These are phyloP conservation scores for Linnemannia schmuckeri DNA, from an alignment of 192 early-diverging fungal species.

Conservation along the genomic window DNA sequence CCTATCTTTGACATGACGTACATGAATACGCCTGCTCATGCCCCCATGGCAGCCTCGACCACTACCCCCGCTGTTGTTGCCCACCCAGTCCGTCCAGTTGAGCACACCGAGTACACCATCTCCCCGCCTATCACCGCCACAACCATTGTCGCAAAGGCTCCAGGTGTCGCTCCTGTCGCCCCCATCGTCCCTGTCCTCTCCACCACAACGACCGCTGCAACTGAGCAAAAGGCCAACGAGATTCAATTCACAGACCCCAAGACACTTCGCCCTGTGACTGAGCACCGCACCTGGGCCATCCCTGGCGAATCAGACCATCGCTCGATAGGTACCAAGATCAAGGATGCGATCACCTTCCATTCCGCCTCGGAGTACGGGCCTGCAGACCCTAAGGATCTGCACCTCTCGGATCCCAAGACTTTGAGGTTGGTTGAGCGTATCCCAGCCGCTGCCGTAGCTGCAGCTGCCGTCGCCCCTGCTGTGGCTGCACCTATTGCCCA, in stretches of 20 bases:
- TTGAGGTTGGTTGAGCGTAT: not conserved
- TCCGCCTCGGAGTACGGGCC: conserved; percentile 11
- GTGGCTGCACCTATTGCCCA: not conserved
- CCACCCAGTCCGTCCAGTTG: too few relatives aligned
- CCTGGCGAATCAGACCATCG: not conserved
- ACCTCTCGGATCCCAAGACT: conserved; percentile 11
- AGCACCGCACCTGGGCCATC: not conserved
- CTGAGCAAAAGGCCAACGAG: not conserved
- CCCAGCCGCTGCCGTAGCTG: not conserved
- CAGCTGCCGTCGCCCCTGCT: not conserved
- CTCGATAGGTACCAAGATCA: conserved; percentile 9
- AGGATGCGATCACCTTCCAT: not conserved
- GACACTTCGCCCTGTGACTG: conserved; percentile 7
- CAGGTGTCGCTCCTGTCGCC: not conserved
- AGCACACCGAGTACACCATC: too few relatives aligned
- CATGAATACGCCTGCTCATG: not conserved
- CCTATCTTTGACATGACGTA: not conserved
- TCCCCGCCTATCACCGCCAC: not conserved
- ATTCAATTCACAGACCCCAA: conserved; percentile 18
- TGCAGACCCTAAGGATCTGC: conserved; percentile 16
- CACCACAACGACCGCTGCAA: not conserved
- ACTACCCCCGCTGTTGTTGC: not conserved
- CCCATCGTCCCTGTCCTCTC: not conserved
- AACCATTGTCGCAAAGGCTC: not conserved
- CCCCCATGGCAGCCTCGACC: not conserved